Evolutionary conservation across 2,329 filamentous ascomycete genomes (phyloP), one percentile per base, ranked within the genome.

Genomic region (Penicillium palitans): DNA sequence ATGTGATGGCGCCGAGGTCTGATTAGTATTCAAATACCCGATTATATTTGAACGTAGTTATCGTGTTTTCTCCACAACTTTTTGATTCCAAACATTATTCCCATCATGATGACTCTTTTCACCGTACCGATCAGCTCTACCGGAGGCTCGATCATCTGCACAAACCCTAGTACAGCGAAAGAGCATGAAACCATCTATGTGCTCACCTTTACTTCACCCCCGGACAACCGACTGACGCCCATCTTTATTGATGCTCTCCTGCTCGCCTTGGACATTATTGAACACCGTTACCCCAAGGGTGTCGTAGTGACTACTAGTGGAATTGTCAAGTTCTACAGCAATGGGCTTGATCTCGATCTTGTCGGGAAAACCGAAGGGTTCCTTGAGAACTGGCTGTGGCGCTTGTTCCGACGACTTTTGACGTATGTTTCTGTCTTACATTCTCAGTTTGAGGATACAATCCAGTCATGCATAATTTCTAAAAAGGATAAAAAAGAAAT

Each of bases 321-420:
- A 48, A 89, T 93, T 58, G 72, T 79, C 52, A 95, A 95, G 71
- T 93, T 93, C 80, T 95, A 89, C 78, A 88, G 84, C 73, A 93
- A 93, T 76, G 90, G 90, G 0, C 82, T 95, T n/a, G 89, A 95
- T 72, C 83, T 93, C 15, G 81, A 85, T 40, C 84, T 90, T 70
- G 88, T 86, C n/a, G 69, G 80, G 35, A 74, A 76, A 31, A 84
- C 84, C 0, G 80, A 84, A 1, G 80, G 80, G 3, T 93, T 89
- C 78, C 85, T 86, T 67, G 76, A 84, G 1, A 72, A 80, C 13
- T 79, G 80, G 51, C 75, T 92, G 12, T 92, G 87, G 75, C 78
- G 79, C 15, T 72, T 93, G 2, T 92, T 87, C 79, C 78, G 80
- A 41, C 80, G 88, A 6, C 76, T 92, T 31, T 70, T 90, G 60